Evolutionary conservation across 768 basidiomycete species (phyloP).

Genomic region (Kwoniella pini): DNA sequence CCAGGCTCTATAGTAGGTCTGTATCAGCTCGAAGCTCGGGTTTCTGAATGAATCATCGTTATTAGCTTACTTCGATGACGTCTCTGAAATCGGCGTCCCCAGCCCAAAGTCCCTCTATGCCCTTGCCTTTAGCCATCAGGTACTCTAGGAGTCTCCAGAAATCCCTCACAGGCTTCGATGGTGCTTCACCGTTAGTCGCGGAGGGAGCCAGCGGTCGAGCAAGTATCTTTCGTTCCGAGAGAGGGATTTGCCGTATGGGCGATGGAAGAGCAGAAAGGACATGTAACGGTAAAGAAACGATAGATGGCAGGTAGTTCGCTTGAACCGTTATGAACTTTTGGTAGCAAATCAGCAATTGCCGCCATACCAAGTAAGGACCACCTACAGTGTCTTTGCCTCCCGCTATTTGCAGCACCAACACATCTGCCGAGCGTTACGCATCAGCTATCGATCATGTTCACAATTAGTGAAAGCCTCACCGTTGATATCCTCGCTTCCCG

Average conservation of each 20-base stretch:
- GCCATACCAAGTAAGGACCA: no score
- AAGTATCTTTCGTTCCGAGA: conserved; percentile 25
- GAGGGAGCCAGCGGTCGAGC: conserved; percentile 15
- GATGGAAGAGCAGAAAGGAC: conserved; percentile 23
- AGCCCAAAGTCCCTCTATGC: conserved; percentile 23
- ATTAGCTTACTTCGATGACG: conserved; percentile 35
- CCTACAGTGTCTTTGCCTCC: conserved; percentile 43
- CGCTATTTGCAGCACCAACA: conserved; percentile 36
- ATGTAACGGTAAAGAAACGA: conserved; percentile 30
- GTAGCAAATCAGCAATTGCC: no score
- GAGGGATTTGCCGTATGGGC: conserved; percentile 17
- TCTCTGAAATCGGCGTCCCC: conserved; percentile 15
- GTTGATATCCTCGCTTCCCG: conserved; percentile 38
- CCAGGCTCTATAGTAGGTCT: conserved; percentile 13
- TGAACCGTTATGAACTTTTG: conserved; percentile 46
- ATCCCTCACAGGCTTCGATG: conserved; percentile 28
- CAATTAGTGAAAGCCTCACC: conserved; percentile 17
- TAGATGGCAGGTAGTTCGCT: conserved; percentile 29
- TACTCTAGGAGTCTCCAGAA: conserved; percentile 42
- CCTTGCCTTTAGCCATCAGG: conserved; percentile 33
- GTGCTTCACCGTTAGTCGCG: conserved; percentile 8
- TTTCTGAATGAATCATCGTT: not conserved
- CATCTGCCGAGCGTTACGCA: conserved; percentile 21
- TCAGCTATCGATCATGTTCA: not conserved
- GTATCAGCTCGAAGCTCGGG: not conserved